These are phyloP conservation scores for Linum usitatissimum DNA, from an alignment of 345 rosid genomes.

Conservation along the genomic window DNA sequence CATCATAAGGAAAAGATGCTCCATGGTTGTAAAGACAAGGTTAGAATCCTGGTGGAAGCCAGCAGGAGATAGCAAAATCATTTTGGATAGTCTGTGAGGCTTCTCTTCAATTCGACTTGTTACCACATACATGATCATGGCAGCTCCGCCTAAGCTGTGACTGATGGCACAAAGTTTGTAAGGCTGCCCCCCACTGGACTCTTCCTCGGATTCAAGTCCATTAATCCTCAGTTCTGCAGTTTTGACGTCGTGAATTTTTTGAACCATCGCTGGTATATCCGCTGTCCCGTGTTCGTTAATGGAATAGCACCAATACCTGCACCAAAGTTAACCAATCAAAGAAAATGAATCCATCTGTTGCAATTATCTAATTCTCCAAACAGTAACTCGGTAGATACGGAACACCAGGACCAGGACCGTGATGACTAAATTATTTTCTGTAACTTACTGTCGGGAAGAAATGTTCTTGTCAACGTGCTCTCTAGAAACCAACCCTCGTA, in stretches of 20 bases:
- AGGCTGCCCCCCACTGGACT: conserved; percentile 44
- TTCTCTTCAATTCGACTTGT: conserved; percentile 53
- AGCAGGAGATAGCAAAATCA: conserved; percentile 80
- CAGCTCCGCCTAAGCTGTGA: conserved; percentile 98
- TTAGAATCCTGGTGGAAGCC: conserved; percentile 84
- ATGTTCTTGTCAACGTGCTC: conserved; percentile 79
- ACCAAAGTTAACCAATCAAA: not conserved
- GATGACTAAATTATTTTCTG: not conserved
- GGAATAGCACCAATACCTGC: conserved; percentile 89
- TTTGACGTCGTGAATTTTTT: conserved; percentile 82
- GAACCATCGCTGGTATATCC: conserved; percentile 91
- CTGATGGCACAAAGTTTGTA: conserved; percentile 82
- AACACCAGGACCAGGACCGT: not conserved
- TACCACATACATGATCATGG: conserved; percentile 63
- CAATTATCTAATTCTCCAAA: not conserved
- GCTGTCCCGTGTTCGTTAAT: conserved; percentile 87
- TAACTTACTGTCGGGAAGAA: conserved; percentile 64
- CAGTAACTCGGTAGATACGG: not conserved
- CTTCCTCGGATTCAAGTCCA: conserved; percentile 50
- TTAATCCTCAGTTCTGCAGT: conserved; percentile 58
- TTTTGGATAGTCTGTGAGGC: conserved; percentile 76
- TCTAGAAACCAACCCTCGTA: conserved; percentile 85
- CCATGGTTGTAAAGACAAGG: conserved; percentile 43
- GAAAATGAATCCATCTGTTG: not conserved
- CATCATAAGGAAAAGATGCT: conserved; percentile 41